phyloP scores from a whole-genome alignment of 2,329 filamentous ascomycete genomes.

The Neofusicoccum kwambonambiense region DNA sequence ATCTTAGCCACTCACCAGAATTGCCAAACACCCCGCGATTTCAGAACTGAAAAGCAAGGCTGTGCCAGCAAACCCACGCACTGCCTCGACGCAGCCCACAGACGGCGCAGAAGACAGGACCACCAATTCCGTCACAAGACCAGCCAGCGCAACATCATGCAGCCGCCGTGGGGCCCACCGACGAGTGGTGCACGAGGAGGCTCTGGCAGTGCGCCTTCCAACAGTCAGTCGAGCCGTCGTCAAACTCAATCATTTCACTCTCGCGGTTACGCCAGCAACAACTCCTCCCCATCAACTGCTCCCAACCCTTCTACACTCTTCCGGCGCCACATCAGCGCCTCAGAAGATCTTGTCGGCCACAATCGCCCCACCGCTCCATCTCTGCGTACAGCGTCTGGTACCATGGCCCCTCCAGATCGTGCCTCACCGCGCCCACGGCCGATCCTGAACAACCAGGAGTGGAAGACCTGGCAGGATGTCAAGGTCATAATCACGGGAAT shows the following conservation, averaged over 20 bases:
- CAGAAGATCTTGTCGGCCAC: not conserved
- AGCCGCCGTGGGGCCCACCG: too few species aligned
- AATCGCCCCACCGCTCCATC: not conserved
- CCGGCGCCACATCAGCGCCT: not conserved
- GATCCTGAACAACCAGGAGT: not conserved
- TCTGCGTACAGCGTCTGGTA: not conserved
- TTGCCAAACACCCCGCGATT: too few species aligned
- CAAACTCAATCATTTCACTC: not conserved
- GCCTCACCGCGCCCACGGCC: not conserved
- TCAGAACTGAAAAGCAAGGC: not conserved
- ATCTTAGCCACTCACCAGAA: too few species aligned
- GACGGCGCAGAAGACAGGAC: not conserved
- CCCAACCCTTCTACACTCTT: too few species aligned
- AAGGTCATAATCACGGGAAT: conserved; percentile 21
- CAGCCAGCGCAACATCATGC: not conserved
- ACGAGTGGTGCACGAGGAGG: not conserved
- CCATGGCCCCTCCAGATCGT: not conserved
- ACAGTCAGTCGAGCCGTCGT: not conserved
- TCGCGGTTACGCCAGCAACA: too few species aligned
- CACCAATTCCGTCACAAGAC: not conserved
- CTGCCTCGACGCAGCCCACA: not conserved
- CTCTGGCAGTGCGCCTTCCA: not conserved
- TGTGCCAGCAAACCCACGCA: not conserved
- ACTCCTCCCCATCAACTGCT: not conserved
- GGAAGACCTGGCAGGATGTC: conserved; percentile 19